These are phyloP conservation scores for Nematocida sp. DNA, from an alignment of 371 early-diverging fungal genomes.

Conservation along the genomic window DNA sequence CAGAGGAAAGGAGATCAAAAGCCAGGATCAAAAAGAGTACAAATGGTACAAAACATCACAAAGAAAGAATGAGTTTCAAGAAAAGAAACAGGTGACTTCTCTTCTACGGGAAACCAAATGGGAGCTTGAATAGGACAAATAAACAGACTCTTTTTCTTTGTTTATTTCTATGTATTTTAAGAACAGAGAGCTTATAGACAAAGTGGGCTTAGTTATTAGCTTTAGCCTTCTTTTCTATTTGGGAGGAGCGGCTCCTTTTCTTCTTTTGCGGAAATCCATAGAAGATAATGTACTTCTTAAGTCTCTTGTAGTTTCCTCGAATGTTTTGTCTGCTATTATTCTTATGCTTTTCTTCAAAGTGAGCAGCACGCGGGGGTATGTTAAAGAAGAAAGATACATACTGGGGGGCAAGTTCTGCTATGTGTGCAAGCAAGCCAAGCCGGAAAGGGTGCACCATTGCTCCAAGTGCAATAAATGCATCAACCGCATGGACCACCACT, in stretches of 20 bases:
- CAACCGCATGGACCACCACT: slow-evolving; percentile 94
- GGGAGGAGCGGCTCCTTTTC: not conserved
- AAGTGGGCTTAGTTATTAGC: slow-evolving; percentile 14
- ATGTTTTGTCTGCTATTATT: not conserved
- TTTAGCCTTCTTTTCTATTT: slow-evolving; percentile 30
- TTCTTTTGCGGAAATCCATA: slow-evolving; percentile 29
- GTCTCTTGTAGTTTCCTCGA: not conserved
- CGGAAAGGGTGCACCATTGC: slow-evolving; percentile 92
- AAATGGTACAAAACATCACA: slow-evolving; percentile 28
- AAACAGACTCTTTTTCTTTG: slow-evolving; percentile 35
- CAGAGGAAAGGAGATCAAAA: slow-evolving; percentile 28
- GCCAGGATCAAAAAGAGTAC: slow-evolving; percentile 53
- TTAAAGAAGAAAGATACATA: slow-evolving; percentile 29
- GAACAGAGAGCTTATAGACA: slow-evolving; percentile 32
- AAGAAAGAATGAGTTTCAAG: slow-evolving; percentile 3
- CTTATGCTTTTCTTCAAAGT: slow-evolving; percentile 15
- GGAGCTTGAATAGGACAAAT: slow-evolving; percentile 1
- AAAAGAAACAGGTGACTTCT: not conserved
- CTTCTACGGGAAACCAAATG: not conserved
- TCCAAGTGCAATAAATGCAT: slow-evolving; percentile 87
- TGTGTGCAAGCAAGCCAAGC: slow-evolving; percentile 72
- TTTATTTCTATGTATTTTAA: slow-evolving; percentile 43
- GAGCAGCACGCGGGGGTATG: slow-evolving; percentile 46
- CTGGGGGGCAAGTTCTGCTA: slow-evolving; percentile 64
- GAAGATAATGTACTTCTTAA: not conserved